A percentile compares a stretch with the other conserved stretches of the same genome.
These are phyloP conservation scores for Epicoccum nigrum DNA, from an alignment of 2,329 filamentous ascomycete genomes.

Conservation along the genomic window DNA sequence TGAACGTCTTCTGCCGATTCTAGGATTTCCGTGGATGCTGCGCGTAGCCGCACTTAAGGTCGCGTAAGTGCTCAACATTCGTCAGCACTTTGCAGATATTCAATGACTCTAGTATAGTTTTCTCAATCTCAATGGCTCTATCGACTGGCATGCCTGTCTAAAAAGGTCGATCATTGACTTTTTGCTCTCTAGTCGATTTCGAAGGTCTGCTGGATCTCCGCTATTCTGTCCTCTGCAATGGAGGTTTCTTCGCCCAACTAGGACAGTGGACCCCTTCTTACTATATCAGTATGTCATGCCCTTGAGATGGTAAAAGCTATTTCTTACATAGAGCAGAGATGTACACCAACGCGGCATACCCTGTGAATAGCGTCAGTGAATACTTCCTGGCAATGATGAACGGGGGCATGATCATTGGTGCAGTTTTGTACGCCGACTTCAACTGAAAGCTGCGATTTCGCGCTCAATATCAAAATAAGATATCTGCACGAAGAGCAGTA, in stretches of 20 bases:
- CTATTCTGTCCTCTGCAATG: slow-evolving; percentile 39
- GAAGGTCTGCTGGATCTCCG: slow-evolving; percentile 40
- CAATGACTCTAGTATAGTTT: slow-evolving; percentile 57
- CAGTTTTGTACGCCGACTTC: too few relatives aligned
- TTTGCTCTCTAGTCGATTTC: slow-evolving; percentile 40
- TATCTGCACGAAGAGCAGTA: too few relatives aligned
- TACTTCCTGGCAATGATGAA: slow-evolving; percentile 57
- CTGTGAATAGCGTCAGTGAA: slow-evolving; percentile 51
- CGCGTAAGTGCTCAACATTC: slow-evolving; percentile 38
- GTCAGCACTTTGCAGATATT: slow-evolving; percentile 55
- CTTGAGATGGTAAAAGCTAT: too few relatives aligned
- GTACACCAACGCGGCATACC: slow-evolving; percentile 62
- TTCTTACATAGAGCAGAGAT: slow-evolving; percentile 54
- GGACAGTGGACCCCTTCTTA: slow-evolving; percentile 41
- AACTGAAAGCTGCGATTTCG: too few relatives aligned
- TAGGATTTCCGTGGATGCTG: slow-evolving; percentile 68
- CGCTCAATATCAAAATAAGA: too few relatives aligned
- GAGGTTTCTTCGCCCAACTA: slow-evolving; percentile 37
- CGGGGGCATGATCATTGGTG: slow-evolving; percentile 61
- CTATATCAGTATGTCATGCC: slow-evolving; percentile 43
- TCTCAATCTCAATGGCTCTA: slow-evolving; percentile 45
- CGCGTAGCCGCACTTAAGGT: slow-evolving; percentile 64
- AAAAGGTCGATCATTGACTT: slow-evolving; percentile 26
- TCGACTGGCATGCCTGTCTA: slow-evolving; percentile 33
- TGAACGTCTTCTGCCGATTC: slow-evolving; percentile 58